phyloP scores from a whole-genome alignment of 2,329 filamentous ascomycete genomes.

The Aspergillus sp. region DNA sequence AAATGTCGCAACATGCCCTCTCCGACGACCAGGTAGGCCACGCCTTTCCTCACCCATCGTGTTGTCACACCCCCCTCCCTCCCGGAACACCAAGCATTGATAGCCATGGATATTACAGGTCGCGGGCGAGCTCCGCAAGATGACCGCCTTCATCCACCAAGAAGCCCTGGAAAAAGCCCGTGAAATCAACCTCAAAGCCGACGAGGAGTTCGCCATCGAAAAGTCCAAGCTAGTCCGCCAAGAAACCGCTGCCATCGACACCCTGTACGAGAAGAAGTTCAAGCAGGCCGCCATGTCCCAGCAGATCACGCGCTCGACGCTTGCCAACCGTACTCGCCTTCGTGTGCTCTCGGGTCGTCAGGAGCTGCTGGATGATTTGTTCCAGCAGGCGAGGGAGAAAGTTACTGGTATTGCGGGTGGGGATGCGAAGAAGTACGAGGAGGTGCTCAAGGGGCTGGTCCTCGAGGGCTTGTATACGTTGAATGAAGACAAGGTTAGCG shows the following conservation, averaged over 20 bases:
- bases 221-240: constrained; percentile 97
- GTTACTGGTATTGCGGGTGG: constrained; percentile 56
- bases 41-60: constrained; percentile 1
- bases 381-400: constrained; percentile 70
- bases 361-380: constrained; percentile 83
- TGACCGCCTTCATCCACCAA: constrained; percentile 99
- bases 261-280: constrained; percentile 95
- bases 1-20: constrained; percentile 93
- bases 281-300: constrained; percentile 97
- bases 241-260: constrained; percentile 89
- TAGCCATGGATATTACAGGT: constrained; percentile 53
- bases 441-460: constrained; percentile 69
- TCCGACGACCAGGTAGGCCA: constrained; percentile 88
- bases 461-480: constrained; percentile 87
- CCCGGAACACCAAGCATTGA: constrained; percentile 1
- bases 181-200: constrained; percentile 96
- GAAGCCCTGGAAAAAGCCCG: constrained; percentile 94
- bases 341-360: constrained; percentile 81
- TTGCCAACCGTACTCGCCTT: constrained; percentile 92
- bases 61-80: no score
- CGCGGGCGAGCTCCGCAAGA: constrained; percentile 97
- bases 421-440: constrained; percentile 59
- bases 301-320: constrained; percentile 94
- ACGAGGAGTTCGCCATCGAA: constrained; percentile 98
- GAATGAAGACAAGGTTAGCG: constrained; percentile 66